These are phyloP conservation scores for Peniophora sp. DNA, from an alignment of 1,284 basidiomycete species.

Conservation along the genomic window DNA sequence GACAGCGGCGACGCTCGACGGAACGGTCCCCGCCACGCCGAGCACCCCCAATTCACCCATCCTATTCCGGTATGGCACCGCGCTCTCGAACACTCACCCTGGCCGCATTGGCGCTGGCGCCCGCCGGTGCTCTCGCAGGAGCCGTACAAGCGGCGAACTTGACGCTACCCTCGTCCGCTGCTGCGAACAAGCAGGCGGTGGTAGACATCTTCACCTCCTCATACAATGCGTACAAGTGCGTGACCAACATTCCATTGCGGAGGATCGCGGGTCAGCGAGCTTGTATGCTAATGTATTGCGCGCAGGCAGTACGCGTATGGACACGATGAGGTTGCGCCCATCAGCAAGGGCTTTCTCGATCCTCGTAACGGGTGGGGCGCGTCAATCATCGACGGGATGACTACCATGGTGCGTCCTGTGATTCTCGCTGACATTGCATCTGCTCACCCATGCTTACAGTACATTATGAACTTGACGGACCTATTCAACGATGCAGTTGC, in stretches of 20 bases:
- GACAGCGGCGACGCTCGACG: too few species aligned
- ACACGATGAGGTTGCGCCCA: background rate
- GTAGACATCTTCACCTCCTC: background rate
- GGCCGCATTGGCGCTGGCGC: background rate
- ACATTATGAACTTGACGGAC: background rate
- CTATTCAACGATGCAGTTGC: background rate
- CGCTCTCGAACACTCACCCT: background rate
- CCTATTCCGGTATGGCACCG: too few species aligned
- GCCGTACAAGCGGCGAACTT: background rate
- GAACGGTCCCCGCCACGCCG: too few species aligned
- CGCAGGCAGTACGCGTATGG: background rate
- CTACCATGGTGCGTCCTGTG: background rate
- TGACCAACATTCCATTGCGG: background rate
- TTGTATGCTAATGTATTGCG: background rate
- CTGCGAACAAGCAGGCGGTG: background rate
- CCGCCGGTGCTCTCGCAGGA: background rate
- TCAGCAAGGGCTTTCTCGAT: background rate
- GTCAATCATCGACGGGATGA: background rate
- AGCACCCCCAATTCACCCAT: too few species aligned
- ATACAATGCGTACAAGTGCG: background rate
- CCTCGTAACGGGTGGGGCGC: conserved; percentile 1
- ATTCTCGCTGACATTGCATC: background rate
- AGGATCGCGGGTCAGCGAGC: background rate
- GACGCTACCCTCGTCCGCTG: background rate
- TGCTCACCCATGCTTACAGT: background rate